Evolutionary conservation across 2,329 filamentous ascomycete species (phyloP).

Genomic region (Taxawa tesnikishii): DNA sequence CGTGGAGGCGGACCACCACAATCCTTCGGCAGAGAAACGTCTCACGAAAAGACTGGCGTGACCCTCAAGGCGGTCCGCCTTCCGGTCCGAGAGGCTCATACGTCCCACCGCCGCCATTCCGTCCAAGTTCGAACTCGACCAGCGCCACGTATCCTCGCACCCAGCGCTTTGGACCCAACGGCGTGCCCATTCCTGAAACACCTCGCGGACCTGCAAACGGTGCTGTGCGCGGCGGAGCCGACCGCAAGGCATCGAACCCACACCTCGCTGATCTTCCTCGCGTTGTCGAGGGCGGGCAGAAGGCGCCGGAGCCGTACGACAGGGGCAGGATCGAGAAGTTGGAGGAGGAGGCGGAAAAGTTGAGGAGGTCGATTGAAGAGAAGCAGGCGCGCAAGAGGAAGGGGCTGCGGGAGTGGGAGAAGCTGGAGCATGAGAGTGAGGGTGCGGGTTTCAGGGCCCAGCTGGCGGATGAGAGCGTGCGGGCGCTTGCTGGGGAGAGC

Average conservation of each 20-base stretch:
- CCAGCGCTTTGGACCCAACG: constrained; percentile 26
- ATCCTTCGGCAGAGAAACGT: too few relatives aligned
- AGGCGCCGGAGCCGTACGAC: constrained; percentile 29
- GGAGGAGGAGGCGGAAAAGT: constrained; percentile 33
- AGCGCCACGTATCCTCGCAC: constrained; percentile 34
- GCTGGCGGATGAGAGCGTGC: constrained; percentile 33
- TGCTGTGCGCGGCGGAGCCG: constrained; percentile 4
- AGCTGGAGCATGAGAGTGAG: constrained; percentile 29
- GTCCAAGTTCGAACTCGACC: constrained; percentile 27
- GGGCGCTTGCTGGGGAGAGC: constrained; percentile 27
- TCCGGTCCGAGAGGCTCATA: constrained; percentile 14
- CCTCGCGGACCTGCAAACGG: constrained; percentile 2
- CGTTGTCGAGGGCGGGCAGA: constrained; percentile 30
- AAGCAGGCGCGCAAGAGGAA: constrained; percentile 32
- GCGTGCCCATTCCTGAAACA: constrained; percentile 7
- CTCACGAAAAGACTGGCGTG: too few relatives aligned
- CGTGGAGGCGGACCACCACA: constrained; percentile 8
- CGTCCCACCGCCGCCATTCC: constrained; percentile 16
- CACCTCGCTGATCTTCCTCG: constrained; percentile 30
- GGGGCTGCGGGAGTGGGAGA: constrained; percentile 33
- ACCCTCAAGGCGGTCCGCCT: constrained; percentile 11
- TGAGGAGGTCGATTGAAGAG: constrained; percentile 32
- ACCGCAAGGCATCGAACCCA: constrained; percentile 11
- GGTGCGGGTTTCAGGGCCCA: constrained; percentile 31
- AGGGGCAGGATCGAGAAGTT: constrained; percentile 30